These are phyloP conservation scores for Penicillium sp. DNA, from an alignment of 2,329 filamentous ascomycete species.

Conservation along the genomic window DNA sequence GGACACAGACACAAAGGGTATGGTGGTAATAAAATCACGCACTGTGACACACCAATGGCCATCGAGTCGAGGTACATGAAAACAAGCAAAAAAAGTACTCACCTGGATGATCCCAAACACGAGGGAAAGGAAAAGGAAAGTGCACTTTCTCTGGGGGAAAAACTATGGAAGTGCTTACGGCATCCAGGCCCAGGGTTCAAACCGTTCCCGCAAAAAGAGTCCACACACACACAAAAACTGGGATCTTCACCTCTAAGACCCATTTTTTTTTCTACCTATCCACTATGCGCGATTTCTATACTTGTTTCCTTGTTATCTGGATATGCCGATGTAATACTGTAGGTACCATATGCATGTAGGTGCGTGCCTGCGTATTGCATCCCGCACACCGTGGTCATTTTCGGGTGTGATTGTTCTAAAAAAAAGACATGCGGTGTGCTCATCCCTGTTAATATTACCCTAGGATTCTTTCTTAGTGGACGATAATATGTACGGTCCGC, in stretches of 20 bases:
- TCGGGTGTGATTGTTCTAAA: background rate
- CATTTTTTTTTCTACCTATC: background rate
- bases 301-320: background rate
- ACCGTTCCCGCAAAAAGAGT: background rate
- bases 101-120: conserved; percentile 6
- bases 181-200: background rate
- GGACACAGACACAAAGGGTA: conserved; percentile 1
- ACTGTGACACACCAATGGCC: conserved; percentile 3
- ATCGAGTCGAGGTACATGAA: background rate
- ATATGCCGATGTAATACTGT: background rate
- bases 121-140: background rate
- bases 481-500: no score
- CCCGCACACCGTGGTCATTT: background rate
- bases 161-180: background rate
- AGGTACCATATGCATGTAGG: background rate
- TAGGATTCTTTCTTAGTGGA: no score
- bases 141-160: background rate
- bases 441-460: background rate
- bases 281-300: conserved; percentile 4
- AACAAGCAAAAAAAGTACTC: conserved; percentile 7
- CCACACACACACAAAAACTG: background rate
- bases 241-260: background rate
- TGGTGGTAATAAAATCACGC: conserved; percentile 17
- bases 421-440: conserved; percentile 1
- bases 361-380: background rate